Evolutionary conservation across 2,329 filamentous ascomycete species (phyloP).

Genomic region (Coleophoma crateriformis): DNA sequence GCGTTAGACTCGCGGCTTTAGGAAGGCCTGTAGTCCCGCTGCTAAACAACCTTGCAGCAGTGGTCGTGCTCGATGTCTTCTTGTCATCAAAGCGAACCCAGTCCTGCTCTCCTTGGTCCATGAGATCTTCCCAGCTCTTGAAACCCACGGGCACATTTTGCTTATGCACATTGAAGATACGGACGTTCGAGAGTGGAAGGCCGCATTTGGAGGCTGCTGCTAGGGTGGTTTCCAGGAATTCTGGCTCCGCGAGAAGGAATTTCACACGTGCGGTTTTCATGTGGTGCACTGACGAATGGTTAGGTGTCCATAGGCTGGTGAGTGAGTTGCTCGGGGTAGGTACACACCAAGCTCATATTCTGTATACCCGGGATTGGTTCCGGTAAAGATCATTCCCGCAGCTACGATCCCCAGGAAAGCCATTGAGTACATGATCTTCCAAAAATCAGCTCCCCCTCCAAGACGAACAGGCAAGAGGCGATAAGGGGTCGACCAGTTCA

Average conservation of each 20-base stretch:
- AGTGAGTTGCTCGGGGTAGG: no score
- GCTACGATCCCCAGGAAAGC: conserved; percentile 18
- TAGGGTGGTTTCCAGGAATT: conserved; percentile 13
- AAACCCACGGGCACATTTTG: conserved; percentile 14
- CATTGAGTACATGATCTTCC: conserved; percentile 16
- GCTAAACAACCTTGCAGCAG: conserved; percentile 35
- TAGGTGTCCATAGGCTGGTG: no score
- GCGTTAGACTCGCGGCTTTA: conserved; percentile 32
- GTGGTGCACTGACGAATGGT: conserved; percentile 14
- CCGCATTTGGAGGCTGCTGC: conserved; percentile 20
- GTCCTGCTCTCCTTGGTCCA: conserved; percentile 17
- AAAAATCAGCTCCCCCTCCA: neutral
- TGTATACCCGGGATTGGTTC: conserved; percentile 22
- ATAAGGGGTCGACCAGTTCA: neutral
- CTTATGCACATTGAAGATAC: conserved; percentile 17
- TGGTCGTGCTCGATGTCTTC: conserved; percentile 24
- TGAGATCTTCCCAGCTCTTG: conserved; percentile 13
- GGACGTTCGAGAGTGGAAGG: conserved; percentile 17
- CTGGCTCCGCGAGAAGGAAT: conserved; percentile 20
- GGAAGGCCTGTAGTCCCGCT: conserved; percentile 54
- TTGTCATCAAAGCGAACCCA: conserved; percentile 20
- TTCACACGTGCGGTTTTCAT: conserved; percentile 18
- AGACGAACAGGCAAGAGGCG: neutral
- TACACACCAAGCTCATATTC: conserved; percentile 14
- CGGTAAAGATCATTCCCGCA: conserved; percentile 20